A percentile compares a stretch with the other conserved stretches of the same genome.
phyloP scores from a whole-genome alignment of 2,329 filamentous ascomycete species.

The Periconia macrospinosa region DNA sequence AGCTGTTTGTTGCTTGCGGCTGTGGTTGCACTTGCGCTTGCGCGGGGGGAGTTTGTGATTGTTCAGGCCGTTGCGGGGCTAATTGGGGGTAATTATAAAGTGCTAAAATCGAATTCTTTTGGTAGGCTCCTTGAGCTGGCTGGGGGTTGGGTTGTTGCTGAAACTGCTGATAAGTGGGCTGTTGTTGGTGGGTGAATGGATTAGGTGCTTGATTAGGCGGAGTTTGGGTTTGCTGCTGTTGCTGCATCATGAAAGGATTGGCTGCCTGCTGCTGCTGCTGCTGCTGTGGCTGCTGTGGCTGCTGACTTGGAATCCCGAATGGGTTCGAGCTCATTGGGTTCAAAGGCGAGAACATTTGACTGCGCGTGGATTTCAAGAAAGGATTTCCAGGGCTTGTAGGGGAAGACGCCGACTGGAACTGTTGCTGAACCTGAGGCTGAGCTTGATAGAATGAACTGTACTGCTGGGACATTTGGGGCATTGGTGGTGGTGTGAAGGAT shows the following conservation, averaged over 20 bases:
- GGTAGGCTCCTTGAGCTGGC: conserved; percentile 49
- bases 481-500: conserved; percentile 45
- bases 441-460: conserved; percentile 37
- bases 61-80: conserved; percentile 46
- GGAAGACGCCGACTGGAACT: conserved; percentile 44
- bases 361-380: conserved; percentile 47
- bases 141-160: conserved; percentile 25
- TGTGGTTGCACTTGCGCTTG: conserved; percentile 22
- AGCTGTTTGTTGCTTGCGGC: conserved; percentile 20
- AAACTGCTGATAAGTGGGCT: conserved; percentile 18
- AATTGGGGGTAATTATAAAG: conserved; percentile 68
- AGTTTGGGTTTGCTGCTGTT: conserved; percentile 14
- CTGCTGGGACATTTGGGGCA: conserved; percentile 45
- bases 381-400: conserved; percentile 44
- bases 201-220: conserved; percentile 20
- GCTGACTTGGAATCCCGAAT: conserved; percentile 35
- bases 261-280: conserved; percentile 58
- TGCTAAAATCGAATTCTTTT: conserved; percentile 76
- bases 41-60: conserved; percentile 35
- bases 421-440: conserved; percentile 27
- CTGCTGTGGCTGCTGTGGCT: conserved; percentile 48
- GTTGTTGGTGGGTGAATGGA: conserved; percentile 23
- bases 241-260: conserved; percentile 62
- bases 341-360: conserved; percentile 46
- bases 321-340: conserved; percentile 39